Conservation (phyloP, 1,284 basidiomycete genomes). For the Inonotus hispidus region DNA sequence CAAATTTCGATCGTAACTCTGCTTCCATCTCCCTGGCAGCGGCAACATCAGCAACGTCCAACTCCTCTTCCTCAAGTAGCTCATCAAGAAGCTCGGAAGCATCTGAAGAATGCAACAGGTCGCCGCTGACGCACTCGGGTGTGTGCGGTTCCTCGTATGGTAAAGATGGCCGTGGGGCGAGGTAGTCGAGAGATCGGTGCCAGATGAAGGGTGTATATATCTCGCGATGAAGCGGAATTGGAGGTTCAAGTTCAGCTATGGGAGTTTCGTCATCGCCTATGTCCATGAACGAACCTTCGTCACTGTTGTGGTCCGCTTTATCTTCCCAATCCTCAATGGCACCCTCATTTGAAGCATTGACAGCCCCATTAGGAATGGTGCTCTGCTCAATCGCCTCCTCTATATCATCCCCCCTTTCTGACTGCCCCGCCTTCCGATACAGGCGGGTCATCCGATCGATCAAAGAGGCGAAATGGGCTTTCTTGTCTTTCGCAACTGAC, state of each 20-base stretch:
- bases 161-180: conserved; percentile 4
- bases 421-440: background rate
- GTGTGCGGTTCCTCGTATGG: conserved; percentile 20
- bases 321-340: background rate
- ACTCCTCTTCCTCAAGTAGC: conserved; percentile 41
- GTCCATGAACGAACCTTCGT: background rate
- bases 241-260: background rate
- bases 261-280: background rate
- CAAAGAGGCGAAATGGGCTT: background rate
- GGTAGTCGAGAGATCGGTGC: conserved; percentile 11
- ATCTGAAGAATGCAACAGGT: conserved; percentile 33
- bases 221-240: background rate
- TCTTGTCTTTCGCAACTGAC: conserved; percentile 9
- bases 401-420: background rate
- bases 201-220: conserved; percentile 7
- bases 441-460: background rate
- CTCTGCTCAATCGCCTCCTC: background rate
- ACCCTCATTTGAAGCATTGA: background rate
- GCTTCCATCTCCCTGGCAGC: background rate
- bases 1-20: conserved; percentile 2
- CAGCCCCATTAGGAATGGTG: background rate
- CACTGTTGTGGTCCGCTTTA: background rate
- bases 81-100: conserved; percentile 38
- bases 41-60: conserved; percentile 30
- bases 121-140: conserved; percentile 10